These are phyloP conservation scores for Cryptococcus sp. DNA, from an alignment of 1,284 basidiomycete species.

Conservation along the genomic window DNA sequence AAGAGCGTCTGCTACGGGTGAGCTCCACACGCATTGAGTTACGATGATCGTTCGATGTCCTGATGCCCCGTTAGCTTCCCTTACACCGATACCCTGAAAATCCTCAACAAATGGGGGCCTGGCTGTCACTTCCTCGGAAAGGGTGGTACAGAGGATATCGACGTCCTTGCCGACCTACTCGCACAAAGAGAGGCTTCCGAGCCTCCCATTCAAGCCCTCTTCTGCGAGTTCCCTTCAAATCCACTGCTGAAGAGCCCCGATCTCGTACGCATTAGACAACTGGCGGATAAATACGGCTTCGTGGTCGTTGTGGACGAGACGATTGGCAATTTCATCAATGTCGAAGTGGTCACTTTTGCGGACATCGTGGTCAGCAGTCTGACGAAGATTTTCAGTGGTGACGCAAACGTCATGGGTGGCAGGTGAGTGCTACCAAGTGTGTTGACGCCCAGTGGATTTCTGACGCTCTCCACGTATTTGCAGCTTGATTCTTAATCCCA, in stretches of 20 bases:
- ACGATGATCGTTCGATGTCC: neutral
- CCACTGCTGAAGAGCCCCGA: conserved; percentile 84
- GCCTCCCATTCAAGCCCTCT: conserved; percentile 55
- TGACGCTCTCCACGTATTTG: neutral
- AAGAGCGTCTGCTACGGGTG: conserved; percentile 93
- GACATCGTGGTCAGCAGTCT: conserved; percentile 94
- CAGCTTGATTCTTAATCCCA: conserved; percentile 84
- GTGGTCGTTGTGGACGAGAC: conserved; percentile 92
- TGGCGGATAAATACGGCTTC: conserved; percentile 89
- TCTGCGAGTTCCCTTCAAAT: conserved; percentile 91
- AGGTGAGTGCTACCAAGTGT: conserved; percentile 60
- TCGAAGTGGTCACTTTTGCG: conserved; percentile 84
- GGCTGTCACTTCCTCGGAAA: conserved; percentile 88
- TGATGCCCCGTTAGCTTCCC: conserved; percentile 70
- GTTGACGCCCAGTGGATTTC: neutral
- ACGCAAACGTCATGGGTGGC: conserved; percentile 96
- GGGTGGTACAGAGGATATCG: conserved; percentile 75
- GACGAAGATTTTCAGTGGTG: conserved; percentile 94
- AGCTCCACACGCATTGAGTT: conserved; percentile 33
- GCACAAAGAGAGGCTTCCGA: conserved; percentile 47
- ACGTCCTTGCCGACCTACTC: conserved; percentile 69
- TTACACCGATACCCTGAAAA: conserved; percentile 96
- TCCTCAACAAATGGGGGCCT: conserved; percentile 94
- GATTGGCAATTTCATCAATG: conserved; percentile 93
- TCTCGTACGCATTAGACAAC: conserved; percentile 69